Evolutionary conservation across 2,329 filamentous ascomycete species (phyloP), one percentile per base, ranked within the genome.

Genomic region (Mycosphaerella sp.): DNA sequence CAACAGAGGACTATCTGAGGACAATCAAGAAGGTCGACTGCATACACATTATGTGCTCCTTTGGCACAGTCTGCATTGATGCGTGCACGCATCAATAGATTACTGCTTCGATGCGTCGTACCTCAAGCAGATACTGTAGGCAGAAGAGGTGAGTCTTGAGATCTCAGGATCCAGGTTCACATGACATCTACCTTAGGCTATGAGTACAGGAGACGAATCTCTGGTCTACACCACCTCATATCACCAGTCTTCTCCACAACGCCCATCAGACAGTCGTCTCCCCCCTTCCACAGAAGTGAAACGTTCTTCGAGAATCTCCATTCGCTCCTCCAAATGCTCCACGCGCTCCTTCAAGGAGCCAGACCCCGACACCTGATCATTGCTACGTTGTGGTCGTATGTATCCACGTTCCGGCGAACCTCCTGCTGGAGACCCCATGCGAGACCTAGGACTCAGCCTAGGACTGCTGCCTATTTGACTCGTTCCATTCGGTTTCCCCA

Each of bases 311-410:
- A 46, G 17, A 2, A 8, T 21, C 21, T 17, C 17, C 3, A 49
- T 27, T 17, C 45, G 45, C 45, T 41, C 18, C n/a, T 49, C 45
- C 25, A 49, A 37, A 14, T 14, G 13, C 30, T 35, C 37, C 9
- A 49, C 8, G 4, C 45, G 39, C 16, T 49, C 32, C 8, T 34
- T 12, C 13, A 49, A 21, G 18, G 18, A 17, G 18, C 21, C 1
- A 13, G 12, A 16, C 18, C 14, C 44, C 6, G 14, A n/a, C 7
- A 16, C 8, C 16, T 39, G 7, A 16, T 6, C 2, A 27, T 25
- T 6, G 18, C 16, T 17, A 36, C 8, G 30, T 37, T 37, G 6
- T 16, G 5, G 37, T 16, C 37, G 6, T 16, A 12, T 8, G 4
- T 18, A 40, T 6, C 12, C 37, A 6, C n/a, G 17, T 6, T 6